A percentile compares a stretch with the other conserved stretches of the same genome.
phyloP scores from a whole-genome alignment of 208 protist species.

The Leishmania aethiopica region DNA sequence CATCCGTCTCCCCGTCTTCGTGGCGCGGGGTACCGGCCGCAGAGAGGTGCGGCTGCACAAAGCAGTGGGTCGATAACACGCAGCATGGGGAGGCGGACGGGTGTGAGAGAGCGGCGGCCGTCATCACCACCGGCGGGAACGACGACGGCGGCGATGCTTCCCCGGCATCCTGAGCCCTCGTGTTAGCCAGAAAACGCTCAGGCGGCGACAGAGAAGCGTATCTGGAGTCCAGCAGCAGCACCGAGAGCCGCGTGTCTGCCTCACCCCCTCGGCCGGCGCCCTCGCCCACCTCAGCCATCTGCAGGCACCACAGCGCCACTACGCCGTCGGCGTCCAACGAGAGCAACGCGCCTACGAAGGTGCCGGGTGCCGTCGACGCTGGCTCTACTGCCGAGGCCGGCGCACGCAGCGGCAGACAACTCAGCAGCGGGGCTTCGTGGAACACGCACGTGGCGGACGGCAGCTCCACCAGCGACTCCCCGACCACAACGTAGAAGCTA shows the following conservation, averaged over 20 bases:
- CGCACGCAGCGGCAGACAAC: slow-evolving; percentile 27
- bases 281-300: background rate
- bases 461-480: slow-evolving; percentile 38
- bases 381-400: background rate
- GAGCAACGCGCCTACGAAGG: slow-evolving; percentile 4
- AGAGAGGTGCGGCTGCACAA: background rate
- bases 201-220: slow-evolving; percentile 6
- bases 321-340: slow-evolving; percentile 40
- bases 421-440: slow-evolving; percentile 27
- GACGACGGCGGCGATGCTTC: background rate
- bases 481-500: slow-evolving; percentile 21
- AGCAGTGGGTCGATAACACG: slow-evolving; percentile 23
- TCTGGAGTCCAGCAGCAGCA: slow-evolving; percentile 22
- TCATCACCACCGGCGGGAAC: slow-evolving; percentile 23
- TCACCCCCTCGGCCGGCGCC: background rate
- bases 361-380: background rate
- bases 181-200: background rate
- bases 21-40: background rate
- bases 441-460: slow-evolving; percentile 31
- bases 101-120: background rate
- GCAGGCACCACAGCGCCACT: slow-evolving; percentile 36
- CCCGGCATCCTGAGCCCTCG: background rate
- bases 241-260: background rate
- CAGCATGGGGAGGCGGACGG: background rate
- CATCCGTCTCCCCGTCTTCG: background rate